phyloP scores from a whole-genome alignment of 1,139 yeast species.

The Yamadazyma conglobata region DNA sequence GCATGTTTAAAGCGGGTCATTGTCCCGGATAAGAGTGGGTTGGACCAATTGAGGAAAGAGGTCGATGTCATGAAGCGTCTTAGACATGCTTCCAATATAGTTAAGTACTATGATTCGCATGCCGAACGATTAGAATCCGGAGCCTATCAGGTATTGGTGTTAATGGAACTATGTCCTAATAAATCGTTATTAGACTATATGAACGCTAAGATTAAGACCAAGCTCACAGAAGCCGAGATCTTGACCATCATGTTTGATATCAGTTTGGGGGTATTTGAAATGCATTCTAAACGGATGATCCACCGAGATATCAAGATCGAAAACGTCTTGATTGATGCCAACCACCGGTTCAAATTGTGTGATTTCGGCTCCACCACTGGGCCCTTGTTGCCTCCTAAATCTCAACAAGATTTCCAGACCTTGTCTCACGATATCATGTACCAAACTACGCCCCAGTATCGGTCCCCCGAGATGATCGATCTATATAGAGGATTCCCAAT shows the following conservation, averaged over 20 bases:
- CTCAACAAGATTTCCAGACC: constrained; percentile 60
- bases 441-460: constrained; percentile 96
- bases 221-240: constrained; percentile 60
- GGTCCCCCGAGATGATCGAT: constrained; percentile 97
- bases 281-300: constrained; percentile 62
- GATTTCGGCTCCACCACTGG: constrained; percentile 88
- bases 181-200: constrained; percentile 70
- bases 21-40: constrained; percentile 66
- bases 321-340: constrained; percentile 76
- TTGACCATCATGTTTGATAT: constrained; percentile 66
- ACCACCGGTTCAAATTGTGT: constrained; percentile 75
- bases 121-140: constrained; percentile 59
- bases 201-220: constrained; percentile 66
- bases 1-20: constrained; percentile 75
- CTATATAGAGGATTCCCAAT: constrained; percentile 79
- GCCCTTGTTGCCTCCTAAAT: constrained; percentile 62
- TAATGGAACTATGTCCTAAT: constrained; percentile 77
- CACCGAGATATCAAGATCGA: constrained; percentile 93
- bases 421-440: constrained; percentile 81
- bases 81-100: constrained; percentile 54
- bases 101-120: constrained; percentile 70
- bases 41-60: constrained; percentile 64
- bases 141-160: constrained; percentile 67
- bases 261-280: constrained; percentile 62
- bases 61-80: constrained; percentile 78